Evolutionary conservation across 192 early-diverging fungal genomes (phyloP), one percentile per base, ranked within the genome.

Genomic region (Fimicolochytrium jonesii): DNA sequence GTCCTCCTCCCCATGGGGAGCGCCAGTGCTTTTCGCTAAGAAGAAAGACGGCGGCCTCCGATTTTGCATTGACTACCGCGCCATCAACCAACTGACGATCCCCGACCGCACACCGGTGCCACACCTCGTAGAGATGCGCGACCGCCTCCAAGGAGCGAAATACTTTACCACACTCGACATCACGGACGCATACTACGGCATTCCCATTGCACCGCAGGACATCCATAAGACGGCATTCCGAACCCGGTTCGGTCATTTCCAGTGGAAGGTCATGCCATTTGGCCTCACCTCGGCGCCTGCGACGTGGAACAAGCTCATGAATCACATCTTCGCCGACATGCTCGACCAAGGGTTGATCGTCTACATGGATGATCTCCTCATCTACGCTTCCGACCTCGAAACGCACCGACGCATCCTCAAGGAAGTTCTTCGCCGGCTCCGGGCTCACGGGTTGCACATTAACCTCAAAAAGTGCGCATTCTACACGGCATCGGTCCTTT

Each of bases 191-290:
- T 55, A 55, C 53, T 34, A 55, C 20, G 17, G 53, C 11, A 18
- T 55, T 17, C 26, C 13, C 13, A 35, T 55, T 37, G 53, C 3
- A 13, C n/a, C 3, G 3, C 17, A 55, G 53, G 53, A 55, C 18
- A 18, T 33, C 3, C 33, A 55, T 7, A 55, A 55, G 35, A 55
- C 53, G 3, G 53, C 53, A 9, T 23, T 55, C 34, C 53, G 53
- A 11, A 55, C 53, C 18, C 53, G 33, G n/a, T 55, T 58, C 46
- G 70, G 70, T 9, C 64, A 56, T 20, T 89, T 50, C 56, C 70
- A 88, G 50, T 86, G 65, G 33, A 30, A 60, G 0, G 83, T 87
- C 18, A 52, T 90, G 37, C 85, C 84, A 0, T 85, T 87, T 56
- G 86, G 87, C 0, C 48, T 88, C 1, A 74, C 69, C 18, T 86